Conservation (phyloP, 1,284 basidiomycete species). For the Sanghuangporus baumii region DNA sequence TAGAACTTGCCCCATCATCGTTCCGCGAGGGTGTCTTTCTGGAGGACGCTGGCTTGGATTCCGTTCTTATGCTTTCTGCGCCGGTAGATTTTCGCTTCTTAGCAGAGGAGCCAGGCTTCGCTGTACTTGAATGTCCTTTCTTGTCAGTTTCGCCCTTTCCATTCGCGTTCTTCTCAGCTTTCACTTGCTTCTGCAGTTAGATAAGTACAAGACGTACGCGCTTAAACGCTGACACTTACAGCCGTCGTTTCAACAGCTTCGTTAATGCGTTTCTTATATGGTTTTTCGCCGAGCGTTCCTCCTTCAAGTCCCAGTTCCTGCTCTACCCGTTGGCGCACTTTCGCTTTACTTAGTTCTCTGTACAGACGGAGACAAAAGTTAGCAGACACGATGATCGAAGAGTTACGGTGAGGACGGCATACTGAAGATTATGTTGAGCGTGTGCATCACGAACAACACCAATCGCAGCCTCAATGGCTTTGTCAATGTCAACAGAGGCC, state of each 20-base stretch:
- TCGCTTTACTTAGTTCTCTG: constrained; percentile 44
- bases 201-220: neutral
- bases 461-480: constrained; percentile 19
- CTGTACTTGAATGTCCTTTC: neutral
- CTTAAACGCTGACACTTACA: constrained; percentile 26
- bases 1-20: neutral
- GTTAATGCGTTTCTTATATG: constrained; percentile 41
- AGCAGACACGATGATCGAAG: neutral
- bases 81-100: constrained; percentile 2
- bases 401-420: constrained; percentile 1
- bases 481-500: constrained; percentile 9
- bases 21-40: neutral
- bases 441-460: constrained; percentile 27
- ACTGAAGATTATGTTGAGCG: constrained; percentile 25
- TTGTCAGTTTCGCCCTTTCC: neutral
- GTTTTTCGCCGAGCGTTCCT: constrained; percentile 35
- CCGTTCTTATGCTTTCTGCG: constrained; percentile 2
- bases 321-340: constrained; percentile 43
- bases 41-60: constrained; percentile 7
- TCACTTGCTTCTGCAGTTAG: neutral
- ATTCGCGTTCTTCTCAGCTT: neutral
- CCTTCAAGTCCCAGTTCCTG: constrained; percentile 33
- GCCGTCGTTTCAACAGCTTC: constrained; percentile 34
- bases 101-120: neutral
- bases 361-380: neutral